Percentiles rank a stretch among this genome's conserved stretches.
phyloP scores from a whole-genome alignment of 2,329 filamentous ascomycete species.

The Immersiporthe knoxdaviesiana region DNA sequence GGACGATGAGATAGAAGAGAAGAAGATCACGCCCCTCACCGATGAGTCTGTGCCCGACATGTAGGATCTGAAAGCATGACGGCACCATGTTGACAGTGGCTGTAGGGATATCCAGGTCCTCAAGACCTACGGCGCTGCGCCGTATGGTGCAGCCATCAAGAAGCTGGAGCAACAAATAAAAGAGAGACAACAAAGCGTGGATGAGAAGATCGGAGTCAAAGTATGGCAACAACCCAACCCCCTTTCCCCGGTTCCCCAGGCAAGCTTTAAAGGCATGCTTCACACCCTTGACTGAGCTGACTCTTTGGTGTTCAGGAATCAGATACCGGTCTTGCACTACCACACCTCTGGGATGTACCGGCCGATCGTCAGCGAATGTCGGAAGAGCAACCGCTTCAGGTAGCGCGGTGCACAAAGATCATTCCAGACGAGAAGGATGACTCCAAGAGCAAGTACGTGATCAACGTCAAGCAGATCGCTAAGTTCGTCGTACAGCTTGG shows the following conservation, averaged over 20 bases:
- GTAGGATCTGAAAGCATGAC: constrained; percentile 5
- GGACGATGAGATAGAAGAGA: constrained; percentile 97
- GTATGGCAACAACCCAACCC: constrained; percentile 45
- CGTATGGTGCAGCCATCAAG: constrained; percentile 91
- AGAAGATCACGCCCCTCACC: constrained; percentile 97
- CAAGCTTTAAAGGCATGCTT: too few relatives aligned
- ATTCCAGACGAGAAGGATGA: constrained; percentile 95
- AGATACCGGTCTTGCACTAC: constrained; percentile 95
- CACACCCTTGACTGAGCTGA: constrained; percentile 19
- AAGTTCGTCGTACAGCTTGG: constrained; percentile 99
- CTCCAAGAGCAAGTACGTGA: constrained; percentile 99
- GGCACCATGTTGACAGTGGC: constrained; percentile 19
- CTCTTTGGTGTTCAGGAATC: constrained; percentile 71
- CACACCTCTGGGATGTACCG: constrained; percentile 98
- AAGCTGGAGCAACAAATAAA: constrained; percentile 99
- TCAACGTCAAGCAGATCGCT: constrained; percentile 99
- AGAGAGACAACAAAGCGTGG: constrained; percentile 96
- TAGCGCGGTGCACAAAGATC: constrained; percentile 98
- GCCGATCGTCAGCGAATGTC: constrained; percentile 98
- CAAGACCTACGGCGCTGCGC: constrained; percentile 97
- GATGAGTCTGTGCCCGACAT: constrained; percentile 65
- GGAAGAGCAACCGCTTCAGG: constrained; percentile 96
- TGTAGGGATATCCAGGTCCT: constrained; percentile 95
- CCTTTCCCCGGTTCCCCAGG: neutral
- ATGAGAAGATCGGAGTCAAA: constrained; percentile 96